Evolutionary conservation across 164 flowering plant genomes (phyloP).

Genomic region (Macadamia integrifolia): DNA sequence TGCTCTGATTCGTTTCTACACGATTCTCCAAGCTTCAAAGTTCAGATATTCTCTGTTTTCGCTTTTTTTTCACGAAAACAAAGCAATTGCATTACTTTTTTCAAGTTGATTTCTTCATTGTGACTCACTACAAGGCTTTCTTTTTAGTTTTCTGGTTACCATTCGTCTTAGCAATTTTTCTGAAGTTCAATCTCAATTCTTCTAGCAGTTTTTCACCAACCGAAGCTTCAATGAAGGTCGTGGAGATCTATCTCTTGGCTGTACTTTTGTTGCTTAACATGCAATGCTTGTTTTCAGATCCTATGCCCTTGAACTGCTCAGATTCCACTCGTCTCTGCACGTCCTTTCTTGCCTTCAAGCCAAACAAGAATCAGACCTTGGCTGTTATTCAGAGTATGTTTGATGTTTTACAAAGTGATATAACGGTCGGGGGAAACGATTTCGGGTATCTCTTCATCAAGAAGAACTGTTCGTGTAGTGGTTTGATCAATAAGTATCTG

Average conservation of each 20-base stretch:
- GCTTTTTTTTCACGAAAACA: too few species aligned
- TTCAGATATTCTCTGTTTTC: too few species aligned
- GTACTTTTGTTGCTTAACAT: slow-evolving; percentile 15
- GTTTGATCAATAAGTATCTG: slow-evolving; percentile 36
- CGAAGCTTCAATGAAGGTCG: slow-evolving; percentile 12
- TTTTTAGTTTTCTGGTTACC: too few species aligned
- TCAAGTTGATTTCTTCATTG: too few species aligned
- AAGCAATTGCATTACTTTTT: too few species aligned
- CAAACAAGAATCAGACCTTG: slow-evolving; percentile 39
- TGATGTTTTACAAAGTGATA: slow-evolving; percentile 58
- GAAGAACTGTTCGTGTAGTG: slow-evolving; percentile 81
- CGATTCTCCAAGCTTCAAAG: too few species aligned
- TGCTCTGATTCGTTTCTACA: too few species aligned
- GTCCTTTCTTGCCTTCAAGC: slow-evolving; percentile 68
- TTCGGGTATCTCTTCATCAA: slow-evolving; percentile 42
- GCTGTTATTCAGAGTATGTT: slow-evolving; percentile 70
- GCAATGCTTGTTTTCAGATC: slow-evolving; percentile 12
- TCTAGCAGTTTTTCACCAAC: too few species aligned
- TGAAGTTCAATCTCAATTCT: background rate
- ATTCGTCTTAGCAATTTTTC: too few species aligned
- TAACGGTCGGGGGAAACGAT: slow-evolving; percentile 42
- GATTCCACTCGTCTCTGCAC: slow-evolving; percentile 69
- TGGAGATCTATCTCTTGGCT: slow-evolving; percentile 8
- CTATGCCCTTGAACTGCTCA: slow-evolving; percentile 62
- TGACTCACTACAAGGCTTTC: too few species aligned